Percentiles rank a stretch among this genome's conserved stretches.
Evolutionary conservation across 108 stramenopile genomes (phyloP).

Genomic region (Fragilariopsis cylindrus): DNA sequence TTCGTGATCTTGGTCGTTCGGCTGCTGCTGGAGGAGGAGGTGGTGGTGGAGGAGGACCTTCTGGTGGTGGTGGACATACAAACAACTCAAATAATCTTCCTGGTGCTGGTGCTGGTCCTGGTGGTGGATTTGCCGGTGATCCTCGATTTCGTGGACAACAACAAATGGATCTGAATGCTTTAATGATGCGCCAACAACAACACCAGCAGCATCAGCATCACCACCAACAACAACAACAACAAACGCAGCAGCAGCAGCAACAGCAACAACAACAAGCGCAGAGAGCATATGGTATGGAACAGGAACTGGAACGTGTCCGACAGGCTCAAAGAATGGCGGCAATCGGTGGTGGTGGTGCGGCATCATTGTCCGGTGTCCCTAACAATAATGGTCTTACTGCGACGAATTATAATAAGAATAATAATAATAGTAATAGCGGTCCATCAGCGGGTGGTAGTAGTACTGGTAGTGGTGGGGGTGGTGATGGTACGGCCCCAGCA

Average conservation of each 20-base stretch:
- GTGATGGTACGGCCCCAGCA: too few species aligned
- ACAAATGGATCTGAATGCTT: conserved; percentile 11
- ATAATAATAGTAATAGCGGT: too few species aligned
- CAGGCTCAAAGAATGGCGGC: conserved; percentile 4
- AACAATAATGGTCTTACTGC: too few species aligned
- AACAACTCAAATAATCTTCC: conserved; percentile 24
- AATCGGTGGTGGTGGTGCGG: neutral
- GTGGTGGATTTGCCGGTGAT: conserved; percentile 14
- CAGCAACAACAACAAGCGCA: conserved; percentile 2
- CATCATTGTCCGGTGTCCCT: too few species aligned
- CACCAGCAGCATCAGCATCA: conserved; percentile 2
- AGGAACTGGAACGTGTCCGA: conserved; percentile 8
- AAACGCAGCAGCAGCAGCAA: conserved; percentile 7
- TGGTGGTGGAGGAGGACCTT: conserved; percentile 13
- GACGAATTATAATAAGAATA: too few species aligned
- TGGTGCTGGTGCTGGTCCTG: conserved; percentile 17
- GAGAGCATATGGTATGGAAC: conserved; percentile 1
- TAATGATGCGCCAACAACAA: conserved; percentile 9
- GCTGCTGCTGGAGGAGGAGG: conserved; percentile 17
- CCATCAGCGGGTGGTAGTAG: too few species aligned
- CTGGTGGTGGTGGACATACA: conserved; percentile 6
- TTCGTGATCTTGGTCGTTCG: conserved; percentile 32
- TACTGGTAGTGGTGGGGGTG: too few species aligned
- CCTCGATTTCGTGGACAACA: conserved; percentile 4
- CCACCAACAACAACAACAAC: neutral